phyloP scores from a whole-genome alignment of 768 basidiomycete species.

The Cystobasidium ongulense region DNA sequence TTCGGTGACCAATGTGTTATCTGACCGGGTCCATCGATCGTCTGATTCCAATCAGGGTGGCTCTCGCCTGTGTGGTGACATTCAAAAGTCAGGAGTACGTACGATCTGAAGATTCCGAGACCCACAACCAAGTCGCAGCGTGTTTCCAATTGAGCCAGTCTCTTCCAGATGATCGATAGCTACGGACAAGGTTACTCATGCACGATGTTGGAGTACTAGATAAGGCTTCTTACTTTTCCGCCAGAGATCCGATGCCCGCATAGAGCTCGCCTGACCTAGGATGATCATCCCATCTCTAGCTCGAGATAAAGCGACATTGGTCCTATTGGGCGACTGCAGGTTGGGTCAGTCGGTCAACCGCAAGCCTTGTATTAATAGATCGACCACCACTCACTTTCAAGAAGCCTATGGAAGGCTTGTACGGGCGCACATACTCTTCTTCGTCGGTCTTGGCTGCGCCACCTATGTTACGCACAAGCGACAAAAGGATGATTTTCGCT shows the following conservation, averaged over 20 bases:
- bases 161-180: neutral
- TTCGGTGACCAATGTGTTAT: neutral
- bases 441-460: neutral
- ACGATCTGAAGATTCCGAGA: neutral
- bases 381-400: too few relatives aligned
- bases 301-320: neutral
- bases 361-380: too few relatives aligned
- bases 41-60: neutral
- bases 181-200: too few relatives aligned
- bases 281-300: neutral
- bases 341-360: too few relatives aligned
- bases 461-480: neutral
- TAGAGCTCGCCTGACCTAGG: neutral
- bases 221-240: too few relatives aligned
- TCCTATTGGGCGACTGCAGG: neutral
- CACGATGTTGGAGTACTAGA: too few relatives aligned
- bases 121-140: neutral
- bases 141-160: neutral
- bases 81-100: too few relatives aligned
- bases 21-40: neutral
- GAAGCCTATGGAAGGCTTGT: neutral
- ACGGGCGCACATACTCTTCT: neutral
- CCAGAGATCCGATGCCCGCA: neutral
- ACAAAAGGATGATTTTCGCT: neutral
- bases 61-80: too few relatives aligned